Base-by-base conservation (phyloP, 2,329 filamentous ascomycete genomes). In the Ambrosiella beaveri region DNA sequence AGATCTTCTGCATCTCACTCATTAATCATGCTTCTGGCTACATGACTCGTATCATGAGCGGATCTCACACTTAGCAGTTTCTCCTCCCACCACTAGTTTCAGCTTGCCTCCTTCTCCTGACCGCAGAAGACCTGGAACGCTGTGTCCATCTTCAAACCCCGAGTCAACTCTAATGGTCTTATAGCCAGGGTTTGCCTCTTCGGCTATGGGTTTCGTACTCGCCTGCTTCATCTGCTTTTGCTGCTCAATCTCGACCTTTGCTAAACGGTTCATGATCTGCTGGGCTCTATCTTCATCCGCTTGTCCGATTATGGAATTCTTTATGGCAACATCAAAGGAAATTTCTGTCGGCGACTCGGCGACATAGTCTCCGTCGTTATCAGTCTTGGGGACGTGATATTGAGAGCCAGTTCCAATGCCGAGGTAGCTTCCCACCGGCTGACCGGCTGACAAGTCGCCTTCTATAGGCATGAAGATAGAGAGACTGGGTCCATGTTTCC, bases 241-340 rank as follows among this genome's bases (percentile, higher is more conserved):
- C 36, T 36, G 47, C 8, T 49, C 15, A n/a, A 39, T 11, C 39
- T 49, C 39, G 13, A 47, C 91, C 91, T 0, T 79, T 81, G 37
- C 51, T 15, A 53, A 17, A 19, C 13, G 15, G 15, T n/a, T n/a
- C 51, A 53, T 53, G 12, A 53, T 53, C 8, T 37, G 27, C 1
- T 53, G 27, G 11, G 13, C 51, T 38, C 51, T 53, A 6, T 53
- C 37, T 7, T 53, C 17, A 12, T 53, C 12, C 2, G 12, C 11
- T 36, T n/a, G 12, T 6, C 15, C 9, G 7, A 36, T 13, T 3
- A 15, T 39, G 11, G 6, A 3, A 53, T 15, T n/a, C 35, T 15
- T 37, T 68, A 95, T 88, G 68, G 95, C 96, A 59, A 97, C 84
- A 66, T 93, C 83, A 64, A 88, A 88, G 61, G 94, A 88, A 5